phyloP scores from a whole-genome alignment of 768 basidiomycete species.

The Tylopilus sp. region DNA sequence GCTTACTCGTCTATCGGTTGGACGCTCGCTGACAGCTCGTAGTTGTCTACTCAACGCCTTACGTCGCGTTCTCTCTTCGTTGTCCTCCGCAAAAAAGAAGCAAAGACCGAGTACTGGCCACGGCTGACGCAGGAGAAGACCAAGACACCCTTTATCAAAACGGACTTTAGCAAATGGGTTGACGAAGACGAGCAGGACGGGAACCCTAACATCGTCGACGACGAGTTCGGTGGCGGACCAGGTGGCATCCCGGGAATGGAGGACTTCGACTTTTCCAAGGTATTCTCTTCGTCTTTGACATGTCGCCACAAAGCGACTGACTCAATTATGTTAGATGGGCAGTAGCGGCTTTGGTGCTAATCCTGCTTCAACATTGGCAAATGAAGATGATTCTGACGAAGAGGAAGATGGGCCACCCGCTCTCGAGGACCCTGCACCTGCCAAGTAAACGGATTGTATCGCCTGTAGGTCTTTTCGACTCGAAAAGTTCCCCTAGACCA shows the following conservation, averaged over 20 bases:
- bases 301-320: slow-evolving; percentile 3
- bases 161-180: slow-evolving; percentile 93
- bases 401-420: slow-evolving; percentile 73
- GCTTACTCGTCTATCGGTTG: background rate
- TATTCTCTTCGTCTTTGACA: slow-evolving; percentile 21
- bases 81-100: slow-evolving; percentile 78
- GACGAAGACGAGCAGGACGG: slow-evolving; percentile 97
- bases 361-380: background rate
- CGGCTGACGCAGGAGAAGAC: slow-evolving; percentile 86
- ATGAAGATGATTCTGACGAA: slow-evolving; percentile 25
- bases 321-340: slow-evolving; percentile 31
- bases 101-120: slow-evolving; percentile 82
- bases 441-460: background rate
- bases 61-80: slow-evolving; percentile 64
- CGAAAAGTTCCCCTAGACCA: background rate
- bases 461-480: background rate
- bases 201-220: slow-evolving; percentile 38
- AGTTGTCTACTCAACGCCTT: slow-evolving; percentile 46
- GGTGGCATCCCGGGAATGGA: slow-evolving; percentile 39
- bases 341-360: slow-evolving; percentile 12
- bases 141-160: slow-evolving; percentile 82
- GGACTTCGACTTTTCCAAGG: slow-evolving; percentile 57
- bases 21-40: slow-evolving; percentile 1
- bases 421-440: slow-evolving; percentile 64
- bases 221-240: slow-evolving; percentile 26